A percentile compares a stretch with the other conserved stretches of the same genome.
Conservation (phyloP, 2,329 filamentous ascomycete species). For the Apiospora marii region DNA sequence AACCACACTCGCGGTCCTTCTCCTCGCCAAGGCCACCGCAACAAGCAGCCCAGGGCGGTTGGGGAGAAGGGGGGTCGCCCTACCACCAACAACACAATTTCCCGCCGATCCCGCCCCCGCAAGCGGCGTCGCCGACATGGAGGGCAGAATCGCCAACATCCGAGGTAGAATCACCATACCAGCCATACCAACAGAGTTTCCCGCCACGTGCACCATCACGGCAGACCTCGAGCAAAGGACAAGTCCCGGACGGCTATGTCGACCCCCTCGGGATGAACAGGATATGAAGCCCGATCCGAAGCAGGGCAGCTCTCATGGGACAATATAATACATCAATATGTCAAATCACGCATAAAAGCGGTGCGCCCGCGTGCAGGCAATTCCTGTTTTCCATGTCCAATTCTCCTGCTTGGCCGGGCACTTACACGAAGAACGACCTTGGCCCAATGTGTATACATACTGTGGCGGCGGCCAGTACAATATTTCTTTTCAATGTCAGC, state of each 20-base stretch:
- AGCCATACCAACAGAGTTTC: slow-evolving; percentile 26
- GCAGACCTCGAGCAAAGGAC: not conserved
- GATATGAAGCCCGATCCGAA: slow-evolving; percentile 44
- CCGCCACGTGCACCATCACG: slow-evolving; percentile 24
- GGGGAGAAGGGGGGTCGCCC: slow-evolving; percentile 35
- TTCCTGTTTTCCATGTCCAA: not conserved
- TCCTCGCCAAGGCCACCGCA: slow-evolving; percentile 62
- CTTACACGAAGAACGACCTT: not conserved
- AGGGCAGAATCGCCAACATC: slow-evolving; percentile 51
- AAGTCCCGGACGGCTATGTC: slow-evolving; percentile 47
- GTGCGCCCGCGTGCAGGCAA: not conserved
- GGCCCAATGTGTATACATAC: slow-evolving; percentile 23
- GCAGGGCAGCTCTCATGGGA: not conserved
- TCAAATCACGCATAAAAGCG: not conserved
- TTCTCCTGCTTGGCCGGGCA: not conserved
- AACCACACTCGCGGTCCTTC: slow-evolving; percentile 62
- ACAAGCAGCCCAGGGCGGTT: slow-evolving; percentile 43
- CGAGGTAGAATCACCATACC: slow-evolving; percentile 2
- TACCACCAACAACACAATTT: slow-evolving; percentile 29
- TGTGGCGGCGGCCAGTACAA: slow-evolving; percentile 5
- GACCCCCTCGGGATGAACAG: slow-evolving; percentile 66
- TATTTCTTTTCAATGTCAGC: not conserved
- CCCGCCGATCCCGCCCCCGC: slow-evolving; percentile 31
- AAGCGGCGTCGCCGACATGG: slow-evolving; percentile 43
- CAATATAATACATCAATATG: slow-evolving; percentile 11